Conservation (phyloP, 2,329 filamentous ascomycete genomes). For the Colletotrichum sp. region DNA sequence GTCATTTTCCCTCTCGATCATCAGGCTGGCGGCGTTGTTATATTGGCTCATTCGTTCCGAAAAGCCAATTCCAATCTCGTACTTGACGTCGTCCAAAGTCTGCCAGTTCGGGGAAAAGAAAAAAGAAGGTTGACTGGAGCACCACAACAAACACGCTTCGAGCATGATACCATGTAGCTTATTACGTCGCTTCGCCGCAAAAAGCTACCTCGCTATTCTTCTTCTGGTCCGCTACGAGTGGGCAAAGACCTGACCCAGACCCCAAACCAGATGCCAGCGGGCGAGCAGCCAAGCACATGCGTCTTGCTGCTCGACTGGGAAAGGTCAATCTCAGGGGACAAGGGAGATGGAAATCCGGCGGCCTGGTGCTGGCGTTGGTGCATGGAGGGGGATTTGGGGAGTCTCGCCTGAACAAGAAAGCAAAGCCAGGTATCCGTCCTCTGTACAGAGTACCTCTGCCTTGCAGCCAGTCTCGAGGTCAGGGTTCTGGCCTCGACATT, state of each 20-base stretch:
- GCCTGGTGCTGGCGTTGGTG: conserved; percentile 8
- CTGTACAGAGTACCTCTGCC: background rate
- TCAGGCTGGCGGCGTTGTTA: background rate
- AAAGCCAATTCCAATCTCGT: background rate
- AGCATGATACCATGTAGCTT: background rate
- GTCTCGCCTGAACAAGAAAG: conserved; percentile 1
- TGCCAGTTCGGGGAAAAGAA: background rate
- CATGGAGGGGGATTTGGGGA: background rate
- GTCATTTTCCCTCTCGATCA: background rate
- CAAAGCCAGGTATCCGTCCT: background rate
- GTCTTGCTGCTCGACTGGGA: background rate
- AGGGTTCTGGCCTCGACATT: conserved; percentile 11
- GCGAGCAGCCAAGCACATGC: background rate
- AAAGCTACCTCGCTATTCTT: background rate
- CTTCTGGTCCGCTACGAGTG: background rate
- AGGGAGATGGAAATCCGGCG: conserved; percentile 8
- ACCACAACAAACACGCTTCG: background rate
- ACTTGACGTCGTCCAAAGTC: conserved; percentile 6
- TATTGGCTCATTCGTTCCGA: background rate
- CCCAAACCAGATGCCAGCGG: conserved; percentile 2
- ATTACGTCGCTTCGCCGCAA: background rate
- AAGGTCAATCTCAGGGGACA: conserved; percentile 12
- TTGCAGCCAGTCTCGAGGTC: background rate
- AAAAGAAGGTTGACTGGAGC: background rate
- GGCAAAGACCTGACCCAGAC: background rate